These are phyloP conservation scores for Cnidoscolus chayamansa DNA, from an alignment of 441 rosid species.

Conservation along the genomic window DNA sequence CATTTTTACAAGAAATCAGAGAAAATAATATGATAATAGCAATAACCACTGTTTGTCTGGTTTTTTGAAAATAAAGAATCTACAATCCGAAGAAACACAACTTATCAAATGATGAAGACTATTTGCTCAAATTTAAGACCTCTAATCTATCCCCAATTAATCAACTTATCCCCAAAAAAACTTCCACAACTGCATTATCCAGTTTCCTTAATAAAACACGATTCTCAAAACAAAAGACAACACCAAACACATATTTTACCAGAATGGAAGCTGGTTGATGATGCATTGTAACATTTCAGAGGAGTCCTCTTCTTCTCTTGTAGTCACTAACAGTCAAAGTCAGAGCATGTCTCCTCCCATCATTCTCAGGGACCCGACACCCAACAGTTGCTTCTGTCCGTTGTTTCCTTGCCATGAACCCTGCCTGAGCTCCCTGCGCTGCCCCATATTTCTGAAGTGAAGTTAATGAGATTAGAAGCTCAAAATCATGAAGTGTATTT, in stretches of 20 bases:
- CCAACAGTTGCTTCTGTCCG: conserved; percentile 84
- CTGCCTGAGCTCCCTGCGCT: conserved; percentile 74
- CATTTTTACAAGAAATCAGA: not conserved
- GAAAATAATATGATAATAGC: not conserved
- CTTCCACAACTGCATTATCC: not conserved
- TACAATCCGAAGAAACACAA: not conserved
- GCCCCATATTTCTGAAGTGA: conserved; percentile 74
- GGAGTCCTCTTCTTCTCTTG: conserved; percentile 97
- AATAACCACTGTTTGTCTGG: not conserved
- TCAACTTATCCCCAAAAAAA: not conserved
- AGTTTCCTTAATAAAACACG: not conserved
- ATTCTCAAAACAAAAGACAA: not conserved
- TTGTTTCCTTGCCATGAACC: conserved; percentile 91
- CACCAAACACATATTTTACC: conserved; percentile 5
- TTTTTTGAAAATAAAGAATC: not conserved
- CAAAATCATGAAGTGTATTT: conserved; percentile 68
- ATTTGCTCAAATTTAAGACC: too few species aligned
- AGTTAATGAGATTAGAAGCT: conserved; percentile 60
- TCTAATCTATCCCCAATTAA: not conserved
- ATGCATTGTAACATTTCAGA: conserved; percentile 37
- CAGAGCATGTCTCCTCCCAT: conserved; percentile 76
- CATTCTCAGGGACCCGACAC: conserved; percentile 70
- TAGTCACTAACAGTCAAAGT: conserved; percentile 92
- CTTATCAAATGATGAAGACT: not conserved
- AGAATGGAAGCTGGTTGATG: not conserved